Evolutionary conservation across 2,329 filamentous ascomycete species (phyloP).

Genomic region (Aureobasidium mangrovei): DNA sequence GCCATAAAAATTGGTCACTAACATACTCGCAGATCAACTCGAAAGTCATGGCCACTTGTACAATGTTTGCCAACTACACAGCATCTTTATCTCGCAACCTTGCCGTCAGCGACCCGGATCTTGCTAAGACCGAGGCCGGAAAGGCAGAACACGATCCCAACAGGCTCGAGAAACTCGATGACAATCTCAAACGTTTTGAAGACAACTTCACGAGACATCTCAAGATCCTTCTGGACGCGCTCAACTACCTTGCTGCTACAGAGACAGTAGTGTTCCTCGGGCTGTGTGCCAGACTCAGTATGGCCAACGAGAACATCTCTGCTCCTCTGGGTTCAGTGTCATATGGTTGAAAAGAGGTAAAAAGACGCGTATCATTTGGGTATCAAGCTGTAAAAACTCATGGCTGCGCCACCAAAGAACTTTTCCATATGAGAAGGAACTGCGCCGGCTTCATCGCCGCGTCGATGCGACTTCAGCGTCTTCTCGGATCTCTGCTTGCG

Average conservation of each 20-base stretch:
- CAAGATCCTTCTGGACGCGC: constrained; percentile 84
- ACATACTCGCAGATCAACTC: constrained; percentile 67
- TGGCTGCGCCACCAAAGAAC: not conserved
- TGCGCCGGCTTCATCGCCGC: too few species aligned
- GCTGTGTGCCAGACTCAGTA: constrained; percentile 72
- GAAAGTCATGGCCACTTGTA: constrained; percentile 93
- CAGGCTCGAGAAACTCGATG: constrained; percentile 67
- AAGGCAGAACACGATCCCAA: constrained; percentile 38
- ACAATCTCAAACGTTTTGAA: constrained; percentile 86
- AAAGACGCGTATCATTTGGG: not conserved
- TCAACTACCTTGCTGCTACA: constrained; percentile 95
- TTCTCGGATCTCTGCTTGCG: constrained; percentile 15
- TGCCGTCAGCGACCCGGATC: constrained; percentile 71
- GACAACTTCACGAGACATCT: constrained; percentile 85
- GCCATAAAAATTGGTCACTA: not conserved
- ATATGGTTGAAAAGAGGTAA: constrained; percentile 4
- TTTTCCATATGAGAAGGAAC: not conserved
- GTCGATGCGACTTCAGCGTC: not conserved
- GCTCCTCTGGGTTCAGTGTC: not conserved
- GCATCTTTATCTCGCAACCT: constrained; percentile 78
- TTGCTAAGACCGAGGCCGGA: constrained; percentile 41
- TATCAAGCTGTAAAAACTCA: constrained; percentile 3
- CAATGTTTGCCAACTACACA: constrained; percentile 85
- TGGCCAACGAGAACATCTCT: constrained; percentile 60
- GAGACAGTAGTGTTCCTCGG: constrained; percentile 92